Percentiles rank a stretch among this genome's conserved stretches.
Evolutionary conservation across 2,329 filamentous ascomycete species (phyloP).

Genomic region (Aureobasidium pullulans): DNA sequence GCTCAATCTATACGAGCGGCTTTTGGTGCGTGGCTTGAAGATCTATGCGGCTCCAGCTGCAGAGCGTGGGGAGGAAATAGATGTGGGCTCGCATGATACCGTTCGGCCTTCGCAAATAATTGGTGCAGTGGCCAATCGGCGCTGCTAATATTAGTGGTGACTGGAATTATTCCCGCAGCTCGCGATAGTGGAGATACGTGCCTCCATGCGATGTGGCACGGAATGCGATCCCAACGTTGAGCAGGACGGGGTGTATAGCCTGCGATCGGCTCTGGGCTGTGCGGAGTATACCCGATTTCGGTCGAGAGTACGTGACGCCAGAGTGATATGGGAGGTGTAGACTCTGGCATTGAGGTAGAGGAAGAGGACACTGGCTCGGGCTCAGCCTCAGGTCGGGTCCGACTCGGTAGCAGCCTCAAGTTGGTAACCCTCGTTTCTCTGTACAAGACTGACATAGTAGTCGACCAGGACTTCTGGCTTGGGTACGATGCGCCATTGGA

Average conservation of each 20-base stretch:
- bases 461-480: conserved; percentile 88
- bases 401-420: conserved; percentile 32
- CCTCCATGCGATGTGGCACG: background rate
- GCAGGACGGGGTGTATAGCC: background rate
- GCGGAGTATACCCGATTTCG: background rate
- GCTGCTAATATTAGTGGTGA: background rate
- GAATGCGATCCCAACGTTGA: background rate
- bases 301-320: background rate
- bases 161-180: too few relatives aligned
- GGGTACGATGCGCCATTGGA: conserved; percentile 96
- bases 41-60: background rate
- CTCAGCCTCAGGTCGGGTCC: background rate
- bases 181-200: background rate
- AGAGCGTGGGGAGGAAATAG: background rate
- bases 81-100: background rate
- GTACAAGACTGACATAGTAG: conserved; percentile 84
- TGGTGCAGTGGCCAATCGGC: background rate
- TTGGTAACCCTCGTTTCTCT: conserved; percentile 52
- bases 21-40: background rate
- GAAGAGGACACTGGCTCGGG: background rate
- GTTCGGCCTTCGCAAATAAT: background rate
- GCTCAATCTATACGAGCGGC: background rate
- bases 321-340: background rate
- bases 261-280: background rate
- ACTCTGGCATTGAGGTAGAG: background rate